A percentile compares a stretch with the other conserved stretches of the same genome.
phyloP scores from a whole-genome alignment of 1,139 yeast species.

The Suhomyces coccinellae region DNA sequence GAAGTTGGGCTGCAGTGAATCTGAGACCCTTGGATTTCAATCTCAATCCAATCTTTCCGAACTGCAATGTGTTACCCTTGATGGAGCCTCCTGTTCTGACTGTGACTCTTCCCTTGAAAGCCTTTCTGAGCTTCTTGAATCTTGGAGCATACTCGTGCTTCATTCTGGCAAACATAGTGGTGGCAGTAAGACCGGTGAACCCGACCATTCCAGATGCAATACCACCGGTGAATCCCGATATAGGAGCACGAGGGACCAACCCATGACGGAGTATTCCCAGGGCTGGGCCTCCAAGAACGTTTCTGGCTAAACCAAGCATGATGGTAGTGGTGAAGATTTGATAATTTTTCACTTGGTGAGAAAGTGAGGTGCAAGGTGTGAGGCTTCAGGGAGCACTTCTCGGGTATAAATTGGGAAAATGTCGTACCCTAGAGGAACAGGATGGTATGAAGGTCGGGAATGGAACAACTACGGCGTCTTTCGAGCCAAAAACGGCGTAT shows the following conservation, averaged over 20 bases:
- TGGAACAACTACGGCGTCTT: neutral
- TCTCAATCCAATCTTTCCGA: slow-evolving; percentile 86
- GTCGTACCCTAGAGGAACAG: neutral
- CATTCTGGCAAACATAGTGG: slow-evolving; percentile 38
- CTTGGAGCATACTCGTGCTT: slow-evolving; percentile 90
- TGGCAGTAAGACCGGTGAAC: neutral
- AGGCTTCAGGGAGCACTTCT: too few species aligned
- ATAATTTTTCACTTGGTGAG: slow-evolving; percentile 6
- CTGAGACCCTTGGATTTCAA: slow-evolving; percentile 84
- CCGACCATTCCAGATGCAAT: neutral
- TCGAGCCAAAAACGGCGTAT: neutral
- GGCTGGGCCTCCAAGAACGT: slow-evolving; percentile 7
- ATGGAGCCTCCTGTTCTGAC: slow-evolving; percentile 94
- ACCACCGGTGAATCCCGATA: neutral
- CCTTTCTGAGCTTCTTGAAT: slow-evolving; percentile 69
- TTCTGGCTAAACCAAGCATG: slow-evolving; percentile 13
- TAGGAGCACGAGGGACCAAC: neutral
- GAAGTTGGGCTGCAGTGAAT: slow-evolving; percentile 83
- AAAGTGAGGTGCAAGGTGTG: neutral
- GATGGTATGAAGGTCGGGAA: neutral
- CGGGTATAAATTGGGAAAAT: neutral
- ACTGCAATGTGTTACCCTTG: slow-evolving; percentile 79
- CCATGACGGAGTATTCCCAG: slow-evolving; percentile 9
- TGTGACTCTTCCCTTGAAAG: slow-evolving; percentile 92
- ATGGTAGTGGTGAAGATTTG: slow-evolving; percentile 3